Percentiles rank a stretch among this genome's conserved stretches.
These are phyloP conservation scores for Termitomyces sp. DNA, from an alignment of 768 basidiomycete species.

Conservation along the genomic window DNA sequence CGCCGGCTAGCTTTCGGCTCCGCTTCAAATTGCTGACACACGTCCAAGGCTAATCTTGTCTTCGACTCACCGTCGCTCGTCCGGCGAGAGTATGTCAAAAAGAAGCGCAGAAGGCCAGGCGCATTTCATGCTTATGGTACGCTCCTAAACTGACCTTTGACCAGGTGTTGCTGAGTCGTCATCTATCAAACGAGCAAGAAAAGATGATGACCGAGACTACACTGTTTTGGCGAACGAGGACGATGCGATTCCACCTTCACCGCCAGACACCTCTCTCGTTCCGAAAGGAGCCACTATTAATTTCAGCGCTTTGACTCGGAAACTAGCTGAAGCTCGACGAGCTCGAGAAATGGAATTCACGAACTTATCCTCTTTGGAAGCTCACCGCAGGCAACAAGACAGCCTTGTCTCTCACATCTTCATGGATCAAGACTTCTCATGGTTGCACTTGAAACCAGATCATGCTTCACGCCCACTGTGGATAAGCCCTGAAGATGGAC, in stretches of 20 bases:
- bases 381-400: constrained; percentile 71
- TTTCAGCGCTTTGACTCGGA: constrained; percentile 77
- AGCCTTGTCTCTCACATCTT: constrained; percentile 78
- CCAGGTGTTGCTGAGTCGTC: constrained; percentile 22
- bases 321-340: constrained; percentile 61
- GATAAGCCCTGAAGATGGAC: constrained; percentile 90
- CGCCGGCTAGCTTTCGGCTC: constrained; percentile 25
- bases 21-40: constrained; percentile 26
- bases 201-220: constrained; percentile 50
- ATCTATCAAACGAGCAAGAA: constrained; percentile 40
- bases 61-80: not conserved
- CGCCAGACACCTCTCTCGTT: constrained; percentile 49
- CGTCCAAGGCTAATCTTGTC: not conserved
- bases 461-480: constrained; percentile 91
- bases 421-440: constrained; percentile 81
- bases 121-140: not conserved
- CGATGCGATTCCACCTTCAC: constrained; percentile 49
- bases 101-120: constrained; percentile 33
- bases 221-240: constrained; percentile 55
- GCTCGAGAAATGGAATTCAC: constrained; percentile 35
- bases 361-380: constrained; percentile 51
- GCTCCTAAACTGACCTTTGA: not conserved
- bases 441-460: constrained; percentile 83
- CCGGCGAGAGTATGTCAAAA: constrained; percentile 28
- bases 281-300: constrained; percentile 81